phyloP scores from a whole-genome alignment of 805 yeast species.

The Candida sithepensis region DNA sequence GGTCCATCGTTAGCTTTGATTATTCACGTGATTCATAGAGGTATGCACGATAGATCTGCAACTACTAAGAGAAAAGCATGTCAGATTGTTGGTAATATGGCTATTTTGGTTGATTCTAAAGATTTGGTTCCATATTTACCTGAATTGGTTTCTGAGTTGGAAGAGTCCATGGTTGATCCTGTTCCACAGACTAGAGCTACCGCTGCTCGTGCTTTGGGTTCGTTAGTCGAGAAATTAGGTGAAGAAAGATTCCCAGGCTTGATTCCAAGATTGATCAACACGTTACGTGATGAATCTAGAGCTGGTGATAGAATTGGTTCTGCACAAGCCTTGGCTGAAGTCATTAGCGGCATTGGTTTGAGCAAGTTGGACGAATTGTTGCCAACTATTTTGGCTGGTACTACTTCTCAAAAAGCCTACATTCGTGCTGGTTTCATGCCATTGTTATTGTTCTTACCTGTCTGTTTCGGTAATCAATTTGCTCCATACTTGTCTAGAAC shows the following conservation, averaged over 20 bases:
- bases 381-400: conserved; percentile 73
- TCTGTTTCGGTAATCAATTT: conserved; percentile 88
- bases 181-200: conserved; percentile 97
- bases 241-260: conserved; percentile 93
- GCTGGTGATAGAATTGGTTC: conserved; percentile 94
- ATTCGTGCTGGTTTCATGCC: conserved; percentile 94
- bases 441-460: conserved; percentile 81
- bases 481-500: conserved; percentile 82
- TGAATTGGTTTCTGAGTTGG: conserved; percentile 75
- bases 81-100: conserved; percentile 98
- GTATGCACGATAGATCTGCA: conserved; percentile 94
- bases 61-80: conserved; percentile 89
- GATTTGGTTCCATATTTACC: conserved; percentile 84
- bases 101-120: conserved; percentile 84
- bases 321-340: conserved; percentile 95
- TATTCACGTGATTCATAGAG: conserved; percentile 92
- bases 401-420: conserved; percentile 61
- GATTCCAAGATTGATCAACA: conserved; percentile 72
- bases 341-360: conserved; percentile 86
- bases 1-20: conserved; percentile 96
- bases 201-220: conserved; percentile 95
- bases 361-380: conserved; percentile 82
- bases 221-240: conserved; percentile 92
- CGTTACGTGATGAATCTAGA: conserved; percentile 71
- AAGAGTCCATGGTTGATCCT: conserved; percentile 96